Evolutionary conservation across 2,329 filamentous ascomycete genomes (phyloP).

Genomic region (Colletotrichum agaves): DNA sequence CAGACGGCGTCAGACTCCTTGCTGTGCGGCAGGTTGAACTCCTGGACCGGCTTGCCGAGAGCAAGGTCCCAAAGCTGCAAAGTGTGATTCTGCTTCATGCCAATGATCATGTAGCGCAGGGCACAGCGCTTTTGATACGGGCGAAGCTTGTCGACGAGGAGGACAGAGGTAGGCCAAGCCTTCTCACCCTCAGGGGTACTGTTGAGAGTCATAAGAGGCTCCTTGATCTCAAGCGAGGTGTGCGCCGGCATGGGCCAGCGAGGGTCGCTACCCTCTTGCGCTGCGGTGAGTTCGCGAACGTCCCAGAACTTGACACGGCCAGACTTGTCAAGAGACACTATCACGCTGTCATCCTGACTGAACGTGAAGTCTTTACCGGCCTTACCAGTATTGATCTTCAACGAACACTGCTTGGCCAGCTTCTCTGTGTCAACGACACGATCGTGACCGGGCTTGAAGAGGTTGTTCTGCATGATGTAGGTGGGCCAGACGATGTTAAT

Average conservation of each 20-base stretch:
- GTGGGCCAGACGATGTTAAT: constrained; percentile 88
- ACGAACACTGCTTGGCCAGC: constrained; percentile 84
- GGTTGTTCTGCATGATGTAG: constrained; percentile 69
- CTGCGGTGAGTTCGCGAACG: constrained; percentile 78
- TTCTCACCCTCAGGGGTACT: constrained; percentile 91
- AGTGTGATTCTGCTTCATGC: constrained; percentile 99
- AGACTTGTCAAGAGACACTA: constrained; percentile 96
- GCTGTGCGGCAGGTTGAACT: constrained; percentile 94
- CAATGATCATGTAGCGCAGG: constrained; percentile 93
- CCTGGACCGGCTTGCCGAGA: constrained; percentile 93
- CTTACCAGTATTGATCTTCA: constrained; percentile 97
- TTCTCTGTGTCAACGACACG: constrained; percentile 86
- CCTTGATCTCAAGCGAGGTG: constrained; percentile 79
- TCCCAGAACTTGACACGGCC: constrained; percentile 99
- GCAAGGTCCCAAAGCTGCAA: constrained; percentile 98
- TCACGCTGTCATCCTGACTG: constrained; percentile 93
- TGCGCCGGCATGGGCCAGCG: constrained; percentile 64
- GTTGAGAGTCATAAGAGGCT: constrained; percentile 85
- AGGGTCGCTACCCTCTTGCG: constrained; percentile 61
- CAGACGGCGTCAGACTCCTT: constrained; percentile 98
- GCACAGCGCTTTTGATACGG: constrained; percentile 92
- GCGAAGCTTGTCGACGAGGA: constrained; percentile 95
- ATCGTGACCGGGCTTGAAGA: constrained; percentile 72
- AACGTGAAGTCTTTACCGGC: constrained; percentile 98
- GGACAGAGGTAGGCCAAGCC: constrained; percentile 94